Evolutionary conservation across 148 eudicot genomes (phyloP).

Genomic region (Fagopyrum esculentum): DNA sequence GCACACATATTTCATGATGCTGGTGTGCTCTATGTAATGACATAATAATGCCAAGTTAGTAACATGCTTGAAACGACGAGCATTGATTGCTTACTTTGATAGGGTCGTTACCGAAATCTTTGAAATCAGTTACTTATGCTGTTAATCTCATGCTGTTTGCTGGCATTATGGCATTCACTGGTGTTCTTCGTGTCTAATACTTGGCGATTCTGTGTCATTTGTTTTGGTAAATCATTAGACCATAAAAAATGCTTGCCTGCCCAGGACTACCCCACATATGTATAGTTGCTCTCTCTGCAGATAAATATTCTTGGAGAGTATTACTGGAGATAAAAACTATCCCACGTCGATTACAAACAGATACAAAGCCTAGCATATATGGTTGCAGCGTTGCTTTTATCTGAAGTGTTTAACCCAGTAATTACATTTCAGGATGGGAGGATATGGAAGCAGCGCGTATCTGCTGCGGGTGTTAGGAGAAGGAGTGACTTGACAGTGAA

Average conservation of each 20-base stretch:
- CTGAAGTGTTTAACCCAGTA: not conserved
- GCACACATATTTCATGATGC: no score
- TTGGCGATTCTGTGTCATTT: not conserved
- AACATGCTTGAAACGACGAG: not conserved
- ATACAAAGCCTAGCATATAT: no score
- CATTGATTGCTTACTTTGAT: not conserved
- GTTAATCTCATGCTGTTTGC: not conserved
- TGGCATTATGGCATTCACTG: not conserved
- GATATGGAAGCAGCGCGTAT: constrained; percentile 84
- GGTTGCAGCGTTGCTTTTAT: no score
- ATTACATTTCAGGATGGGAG: constrained; percentile 54
- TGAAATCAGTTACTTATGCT: not conserved
- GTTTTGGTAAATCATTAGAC: not conserved
- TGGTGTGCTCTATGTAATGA: no score
- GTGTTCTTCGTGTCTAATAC: not conserved
- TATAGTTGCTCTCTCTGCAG: no score
- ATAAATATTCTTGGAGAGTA: no score
- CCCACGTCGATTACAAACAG: no score
- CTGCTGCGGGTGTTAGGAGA: constrained; percentile 47
- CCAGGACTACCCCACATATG: no score
- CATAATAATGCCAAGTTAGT: no score
- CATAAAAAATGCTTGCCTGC: no score
- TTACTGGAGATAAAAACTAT: no score
- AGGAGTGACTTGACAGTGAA: constrained; percentile 44
- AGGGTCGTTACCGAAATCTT: not conserved